These are phyloP conservation scores for Jamesozyma jinghongensis DNA, from an alignment of 805 yeast species.

Conservation along the genomic window DNA sequence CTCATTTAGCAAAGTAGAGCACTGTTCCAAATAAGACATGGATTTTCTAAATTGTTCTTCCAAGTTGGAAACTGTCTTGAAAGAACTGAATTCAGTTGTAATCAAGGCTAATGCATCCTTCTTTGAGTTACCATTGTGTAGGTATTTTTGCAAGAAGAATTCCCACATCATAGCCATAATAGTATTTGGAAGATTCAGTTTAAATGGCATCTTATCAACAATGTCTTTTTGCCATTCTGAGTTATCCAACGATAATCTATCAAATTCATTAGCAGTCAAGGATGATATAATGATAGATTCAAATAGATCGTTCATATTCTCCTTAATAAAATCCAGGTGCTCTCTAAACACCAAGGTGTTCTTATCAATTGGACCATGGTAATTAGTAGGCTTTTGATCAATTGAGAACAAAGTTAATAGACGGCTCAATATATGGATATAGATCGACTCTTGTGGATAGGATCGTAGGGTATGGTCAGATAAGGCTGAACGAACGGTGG, in stretches of 20 bases:
- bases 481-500: slow-evolving; percentile 23
- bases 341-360: slow-evolving; percentile 59
- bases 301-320: slow-evolving; percentile 43
- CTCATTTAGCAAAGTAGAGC: slow-evolving; percentile 11
- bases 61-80: slow-evolving; percentile 22
- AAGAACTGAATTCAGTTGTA: slow-evolving; percentile 23
- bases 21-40: slow-evolving; percentile 14
- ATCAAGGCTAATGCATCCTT: slow-evolving; percentile 25
- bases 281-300: slow-evolving; percentile 45
- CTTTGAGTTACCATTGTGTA: slow-evolving; percentile 29
- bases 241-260: slow-evolving; percentile 40
- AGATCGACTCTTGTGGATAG: slow-evolving; percentile 31
- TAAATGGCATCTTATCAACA: slow-evolving; percentile 53
- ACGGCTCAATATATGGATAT: slow-evolving; percentile 39
- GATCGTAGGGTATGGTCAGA: slow-evolving; percentile 35
- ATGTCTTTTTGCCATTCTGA: slow-evolving; percentile 49
- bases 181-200: slow-evolving; percentile 46
- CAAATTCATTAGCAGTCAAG: slow-evolving; percentile 47
- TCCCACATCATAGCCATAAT: slow-evolving; percentile 41
- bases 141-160: slow-evolving; percentile 28
- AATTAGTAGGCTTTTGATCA: slow-evolving; percentile 44
- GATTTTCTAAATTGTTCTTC: slow-evolving; percentile 24
- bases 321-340: slow-evolving; percentile 44
- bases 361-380: slow-evolving; percentile 64
- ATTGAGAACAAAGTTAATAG: slow-evolving; percentile 39